Evolutionary conservation across 805 yeast genomes (phyloP), one percentile per base, ranked within the genome.

Genomic region (Sugiyamaella mastotermitis): DNA sequence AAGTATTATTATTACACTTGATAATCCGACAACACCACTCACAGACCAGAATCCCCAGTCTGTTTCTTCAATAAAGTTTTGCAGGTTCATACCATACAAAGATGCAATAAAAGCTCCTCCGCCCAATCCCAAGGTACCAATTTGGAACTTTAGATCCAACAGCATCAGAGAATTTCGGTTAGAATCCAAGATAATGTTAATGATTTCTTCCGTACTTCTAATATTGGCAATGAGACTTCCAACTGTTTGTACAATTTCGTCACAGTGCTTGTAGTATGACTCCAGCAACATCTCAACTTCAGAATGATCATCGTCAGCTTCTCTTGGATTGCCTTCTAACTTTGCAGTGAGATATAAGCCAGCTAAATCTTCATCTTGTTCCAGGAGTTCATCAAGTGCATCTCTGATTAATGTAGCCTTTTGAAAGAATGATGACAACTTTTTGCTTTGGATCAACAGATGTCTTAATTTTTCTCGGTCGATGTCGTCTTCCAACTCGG

Each of bases 71-170:
- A 92, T 79, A 55, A 83, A 87, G 61, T 90, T 92, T 53, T 83
- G 85, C 57, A 92, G 65, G 60, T 92, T 92, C 98, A 92, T 92
- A 24, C 99, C 99, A 59, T 88, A 92, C 8, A 86, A 65, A 0
- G 96, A 82, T 1, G 95, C 92, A 11, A 85, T 57, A 48, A 83
- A 84, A 32, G 94, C 65, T 1, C 92, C 81, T 11, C 80, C 74
- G 2, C 94, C 94, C 52, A 88, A 65, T 3, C 95, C 80, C 24
- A 92, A 64, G 40, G 94, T 69, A 0, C 94, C 92, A 18, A 86
- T 78, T 35, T 92, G 80, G 57, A 86, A 85, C 50, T 82, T 72
- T 40, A 92, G 66, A 3, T 95, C 94, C 27, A 92, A 65, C 20
- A 87, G 58, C 96, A 92, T 87, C 43, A 92, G 68, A 48, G 90